phyloP scores from a whole-genome alignment of 2,329 filamentous ascomycete genomes.

The Diaporthe destruens region DNA sequence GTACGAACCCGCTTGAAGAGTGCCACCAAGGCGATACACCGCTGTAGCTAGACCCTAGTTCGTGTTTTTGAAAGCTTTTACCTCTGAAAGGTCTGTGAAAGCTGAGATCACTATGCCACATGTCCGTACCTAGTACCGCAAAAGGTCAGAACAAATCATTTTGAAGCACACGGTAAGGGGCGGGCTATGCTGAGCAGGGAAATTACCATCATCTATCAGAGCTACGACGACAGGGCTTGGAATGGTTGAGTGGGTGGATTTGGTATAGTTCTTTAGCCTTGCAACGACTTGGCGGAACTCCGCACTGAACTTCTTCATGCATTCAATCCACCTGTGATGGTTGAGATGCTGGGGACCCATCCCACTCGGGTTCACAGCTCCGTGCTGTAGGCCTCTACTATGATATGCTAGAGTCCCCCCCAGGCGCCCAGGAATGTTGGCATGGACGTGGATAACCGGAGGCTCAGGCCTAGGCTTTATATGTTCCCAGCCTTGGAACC shows the following conservation, averaged over 20 bases:
- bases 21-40: not conserved
- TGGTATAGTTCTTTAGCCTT: not conserved
- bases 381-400: too few relatives aligned
- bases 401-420: too few relatives aligned
- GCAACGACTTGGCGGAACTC: not conserved
- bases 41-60: not conserved
- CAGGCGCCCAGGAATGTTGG: too few relatives aligned
- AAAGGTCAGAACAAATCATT: too few relatives aligned
- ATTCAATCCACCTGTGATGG: constrained; percentile 25
- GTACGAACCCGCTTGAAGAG: not conserved
- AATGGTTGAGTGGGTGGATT: not conserved
- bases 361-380: too few relatives aligned
- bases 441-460: too few relatives aligned
- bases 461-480: too few relatives aligned
- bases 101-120: not conserved
- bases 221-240: not conserved
- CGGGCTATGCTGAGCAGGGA: too few relatives aligned
- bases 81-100: not conserved
- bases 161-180: too few relatives aligned
- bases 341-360: too few relatives aligned
- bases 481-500: too few relatives aligned
- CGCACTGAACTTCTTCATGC: constrained; percentile 25
- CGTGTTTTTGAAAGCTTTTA: not conserved
- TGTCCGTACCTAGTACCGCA: not conserved
- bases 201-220: constrained; percentile 6